Evolutionary conservation across 768 basidiomycete genomes (phyloP).

Genomic region (Pleurotus ostreatus): DNA sequence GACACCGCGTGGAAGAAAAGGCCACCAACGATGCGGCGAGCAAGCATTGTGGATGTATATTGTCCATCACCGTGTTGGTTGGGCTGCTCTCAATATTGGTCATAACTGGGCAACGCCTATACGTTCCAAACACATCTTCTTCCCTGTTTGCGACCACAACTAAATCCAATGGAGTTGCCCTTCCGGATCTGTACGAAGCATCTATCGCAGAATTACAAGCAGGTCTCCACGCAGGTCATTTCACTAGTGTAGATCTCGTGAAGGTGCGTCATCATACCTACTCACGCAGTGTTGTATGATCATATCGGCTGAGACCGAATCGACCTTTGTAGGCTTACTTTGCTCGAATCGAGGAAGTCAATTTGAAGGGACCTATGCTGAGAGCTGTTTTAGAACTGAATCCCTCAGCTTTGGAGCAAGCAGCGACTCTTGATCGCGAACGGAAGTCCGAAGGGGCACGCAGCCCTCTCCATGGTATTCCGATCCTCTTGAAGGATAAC

Average conservation of each 20-base stretch:
- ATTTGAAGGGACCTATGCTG: slow-evolving; percentile 50
- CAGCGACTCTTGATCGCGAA: slow-evolving; percentile 45
- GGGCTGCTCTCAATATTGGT: too few relatives aligned
- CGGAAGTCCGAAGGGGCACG: slow-evolving; percentile 37
- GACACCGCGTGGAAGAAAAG: too few relatives aligned
- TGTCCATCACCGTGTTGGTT: too few relatives aligned
- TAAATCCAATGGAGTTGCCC: not conserved
- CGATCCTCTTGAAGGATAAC: slow-evolving; percentile 40
- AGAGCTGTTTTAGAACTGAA: slow-evolving; percentile 59
- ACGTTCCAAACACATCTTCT: too few relatives aligned
- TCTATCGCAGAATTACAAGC: slow-evolving; percentile 50
- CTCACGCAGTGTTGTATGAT: not conserved
- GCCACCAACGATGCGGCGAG: too few relatives aligned
- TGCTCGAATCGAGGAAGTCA: slow-evolving; percentile 67
- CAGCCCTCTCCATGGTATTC: slow-evolving; percentile 52
- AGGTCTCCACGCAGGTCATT: slow-evolving; percentile 45
- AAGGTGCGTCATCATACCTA: slow-evolving; percentile 31
- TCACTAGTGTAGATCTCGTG: slow-evolving; percentile 59
- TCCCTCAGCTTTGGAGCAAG: slow-evolving; percentile 46
- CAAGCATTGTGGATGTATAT: too few relatives aligned
- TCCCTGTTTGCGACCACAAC: too few relatives aligned
- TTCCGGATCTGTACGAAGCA: slow-evolving; percentile 61
- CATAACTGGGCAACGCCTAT: too few relatives aligned
- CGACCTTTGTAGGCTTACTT: slow-evolving; percentile 48
- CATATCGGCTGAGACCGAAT: not conserved